Percentiles rank a stretch among this genome's conserved stretches.
phyloP scores from a whole-genome alignment of 257 asterid species.

The Gentiana dahurica region DNA sequence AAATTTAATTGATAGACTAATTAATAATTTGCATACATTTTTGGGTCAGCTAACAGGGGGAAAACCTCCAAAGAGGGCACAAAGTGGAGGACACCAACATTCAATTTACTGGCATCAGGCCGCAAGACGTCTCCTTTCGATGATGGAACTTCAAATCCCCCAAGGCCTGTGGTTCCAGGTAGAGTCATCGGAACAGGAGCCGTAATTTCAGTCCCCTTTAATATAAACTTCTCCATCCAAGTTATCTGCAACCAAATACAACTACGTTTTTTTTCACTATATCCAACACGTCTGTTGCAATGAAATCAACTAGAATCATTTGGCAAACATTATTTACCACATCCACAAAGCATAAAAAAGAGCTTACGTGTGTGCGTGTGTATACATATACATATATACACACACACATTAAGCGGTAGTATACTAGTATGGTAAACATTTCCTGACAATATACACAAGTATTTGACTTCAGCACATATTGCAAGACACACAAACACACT shows the following conservation, averaged over 20 bases:
- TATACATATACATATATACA: no score
- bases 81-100: conserved; percentile 96
- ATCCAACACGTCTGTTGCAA: no score
- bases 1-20: neutral
- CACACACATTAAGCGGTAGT: no score
- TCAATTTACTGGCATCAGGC: conserved; percentile 85
- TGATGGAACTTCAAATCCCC: conserved; percentile 97
- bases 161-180: conserved; percentile 94
- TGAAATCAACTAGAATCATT: no score
- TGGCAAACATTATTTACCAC: no score
- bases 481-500: no score
- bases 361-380: no score
- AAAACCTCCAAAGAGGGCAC: conserved; percentile 95
- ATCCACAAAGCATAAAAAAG: no score
- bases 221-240: conserved; percentile 98
- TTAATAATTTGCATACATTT: conserved; percentile 44
- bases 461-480: no score
- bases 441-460: no score
- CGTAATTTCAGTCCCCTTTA: conserved; percentile 88
- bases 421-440: no score
- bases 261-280: neutral
- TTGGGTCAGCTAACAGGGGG: conserved; percentile 84
- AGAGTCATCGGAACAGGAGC: conserved; percentile 96
- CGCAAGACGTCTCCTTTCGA: conserved; percentile 88
- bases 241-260: conserved; percentile 59